phyloP scores from a whole-genome alignment of 352 stramenopile species.

The Chrysophaeum taylorii region DNA sequence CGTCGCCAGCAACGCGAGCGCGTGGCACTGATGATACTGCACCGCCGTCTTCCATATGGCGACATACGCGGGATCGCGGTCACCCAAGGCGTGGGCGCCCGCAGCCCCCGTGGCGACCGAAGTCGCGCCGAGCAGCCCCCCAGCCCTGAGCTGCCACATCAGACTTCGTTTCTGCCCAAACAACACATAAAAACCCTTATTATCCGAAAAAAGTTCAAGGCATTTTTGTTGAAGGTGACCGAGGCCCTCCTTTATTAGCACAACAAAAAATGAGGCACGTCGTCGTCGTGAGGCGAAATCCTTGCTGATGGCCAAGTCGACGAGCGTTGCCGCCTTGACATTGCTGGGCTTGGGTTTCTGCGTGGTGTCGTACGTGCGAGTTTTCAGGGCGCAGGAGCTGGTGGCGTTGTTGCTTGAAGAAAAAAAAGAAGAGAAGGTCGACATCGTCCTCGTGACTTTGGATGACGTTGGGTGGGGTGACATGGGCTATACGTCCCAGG shows the following conservation, averaged over 20 bases:
- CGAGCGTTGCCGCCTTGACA: no score
- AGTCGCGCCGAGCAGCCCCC: not conserved
- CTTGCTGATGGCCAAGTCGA: no score
- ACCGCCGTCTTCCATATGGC: conserved; percentile 1
- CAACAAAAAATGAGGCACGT: no score
- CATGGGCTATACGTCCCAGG: not conserved
- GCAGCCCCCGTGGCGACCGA: not conserved
- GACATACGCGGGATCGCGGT: not conserved
- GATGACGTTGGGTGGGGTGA: not conserved
- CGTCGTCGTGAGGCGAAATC: no score
- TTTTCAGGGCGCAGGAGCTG: not conserved
- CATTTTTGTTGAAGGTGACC: not conserved
- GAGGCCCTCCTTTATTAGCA: not conserved
- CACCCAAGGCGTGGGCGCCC: not conserved
- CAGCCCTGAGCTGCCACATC: conserved; percentile 1
- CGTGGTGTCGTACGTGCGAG: not conserved
- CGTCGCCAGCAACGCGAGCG: not conserved
- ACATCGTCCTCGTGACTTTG: not conserved
- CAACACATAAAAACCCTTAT: not conserved
- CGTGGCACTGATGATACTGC: not conserved
- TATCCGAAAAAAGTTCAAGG: not conserved
- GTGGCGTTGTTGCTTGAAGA: not conserved
- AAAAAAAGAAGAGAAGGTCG: no score
- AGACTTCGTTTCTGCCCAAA: no score
- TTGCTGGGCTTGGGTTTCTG: no score